Evolutionary conservation across 2,329 filamentous ascomycete genomes (phyloP), one percentile per base, ranked within the genome.

Genomic region (Clarireedia sp.): DNA sequence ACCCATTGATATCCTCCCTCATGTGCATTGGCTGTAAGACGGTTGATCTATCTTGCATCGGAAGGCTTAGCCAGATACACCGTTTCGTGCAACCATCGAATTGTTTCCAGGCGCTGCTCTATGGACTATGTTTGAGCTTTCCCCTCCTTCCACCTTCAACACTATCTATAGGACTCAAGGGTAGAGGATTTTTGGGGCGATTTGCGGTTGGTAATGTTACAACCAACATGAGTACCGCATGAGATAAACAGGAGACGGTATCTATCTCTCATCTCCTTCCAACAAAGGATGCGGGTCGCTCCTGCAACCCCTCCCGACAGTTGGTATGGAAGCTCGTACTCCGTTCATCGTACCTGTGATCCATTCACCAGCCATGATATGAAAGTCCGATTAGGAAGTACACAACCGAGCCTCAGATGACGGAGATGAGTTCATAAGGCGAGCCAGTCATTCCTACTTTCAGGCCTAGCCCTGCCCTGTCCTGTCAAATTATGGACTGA

Each of bases 41-140:
- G n/a, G 19, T 33, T 54, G 51, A 48, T 54, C 36, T 46, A 24
- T 1, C 16, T 24, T 49, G 46, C 52, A 54, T 54, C 16, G 26
- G 45, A 49, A 49, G 52, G 52, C 52, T 54, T 50, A 43, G 51
- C 36, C 23, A 21, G 21, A 21, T 12, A 41, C 38, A 41, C 38
- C 16, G 17, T 41, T 10, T 41, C 17, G 29, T 33, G 29, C 29
- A 33, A 33, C 29, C 29, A 12, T 33, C 1, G 29, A 14, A 33
- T 33, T 33, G 29, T 33, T 33, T 12, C 29, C 12, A 33, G 29
- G 3, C 29, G 29, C 29, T 33, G 29, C 29, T 33, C 29, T 33
- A 33, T 9, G 29, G 29, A 33, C 29, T 12, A 33, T 33, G 29
- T 33, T 33, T 33, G 29, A 26, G 29, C 29, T 33, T 12, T 9